Evolutionary conservation across 371 early-diverging fungal species (phyloP), one percentile per base, ranked within the genome.

Genomic region (Sporodiniella umbellata): DNA sequence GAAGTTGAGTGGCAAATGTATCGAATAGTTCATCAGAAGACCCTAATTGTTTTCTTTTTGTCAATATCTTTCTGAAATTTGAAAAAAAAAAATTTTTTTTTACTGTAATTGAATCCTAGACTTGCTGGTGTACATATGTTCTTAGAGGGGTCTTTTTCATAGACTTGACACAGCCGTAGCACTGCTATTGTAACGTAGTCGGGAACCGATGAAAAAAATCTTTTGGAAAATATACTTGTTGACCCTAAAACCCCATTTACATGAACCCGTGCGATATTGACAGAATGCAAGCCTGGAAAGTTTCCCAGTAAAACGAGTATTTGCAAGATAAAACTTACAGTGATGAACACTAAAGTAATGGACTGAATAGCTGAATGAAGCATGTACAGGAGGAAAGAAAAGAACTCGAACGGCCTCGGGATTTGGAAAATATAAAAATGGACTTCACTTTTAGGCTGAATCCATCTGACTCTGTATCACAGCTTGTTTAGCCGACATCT

Each of bases 321-420:
- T 33, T 59, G 60, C n/a, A 59, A 35, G 12, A 59, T 50, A 7
- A 59, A 50, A n/a, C 60, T 59, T 14, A 54, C 60, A 15, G 48
- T n/a, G 7, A 59, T 59, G 7, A 59, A 38, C 22, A 50, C 2
- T 8, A 43, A 30, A 28, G 45, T 40, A 15, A 54, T 19, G 26
- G 38, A 44, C 8, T 53, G 49, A 11, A 53, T 31, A 42, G 25
- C n/a, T 45, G 22, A 44, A 28, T 42, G 39, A 53, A 58, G 8
- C 40, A 40, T 40, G 12, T 21, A 40, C n/a, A 40, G 21, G 21
- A 19, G 8, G 15, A 7, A 40, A 35, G 14, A 3, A 35, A 35
- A 35, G 35, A 35, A 14, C n/a, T n/a, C n/a, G n/a, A n/a, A n/a
- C n/a, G n/a, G n/a, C n/a, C n/a, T n/a, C n/a, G n/a, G n/a, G n/a